Conservation (phyloP, 495 filamentous ascomycete genomes). For the Cudoniella acicularis region DNA sequence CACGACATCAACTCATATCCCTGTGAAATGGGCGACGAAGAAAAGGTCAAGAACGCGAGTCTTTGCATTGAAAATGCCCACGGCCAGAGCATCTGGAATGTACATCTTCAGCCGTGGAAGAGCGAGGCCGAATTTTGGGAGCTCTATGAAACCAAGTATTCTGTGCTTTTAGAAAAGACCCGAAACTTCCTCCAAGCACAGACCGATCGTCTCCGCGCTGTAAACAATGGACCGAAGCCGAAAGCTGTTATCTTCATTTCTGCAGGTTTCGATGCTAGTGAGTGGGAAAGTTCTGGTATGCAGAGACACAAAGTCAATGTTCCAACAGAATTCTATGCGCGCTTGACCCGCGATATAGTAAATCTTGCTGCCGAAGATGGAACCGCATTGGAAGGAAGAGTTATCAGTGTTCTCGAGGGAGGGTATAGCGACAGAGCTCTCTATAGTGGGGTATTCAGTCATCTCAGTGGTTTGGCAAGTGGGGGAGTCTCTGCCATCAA, state of each 20-base stretch:
- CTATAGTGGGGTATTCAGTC: slow-evolving; percentile 81
- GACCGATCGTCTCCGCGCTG: slow-evolving; percentile 51
- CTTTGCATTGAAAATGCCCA: slow-evolving; percentile 90
- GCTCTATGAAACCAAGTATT: slow-evolving; percentile 75
- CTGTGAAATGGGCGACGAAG: slow-evolving; percentile 82
- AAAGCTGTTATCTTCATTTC: slow-evolving; percentile 90
- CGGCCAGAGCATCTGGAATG: slow-evolving; percentile 90
- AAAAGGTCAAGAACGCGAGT: slow-evolving; percentile 88
- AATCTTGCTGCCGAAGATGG: slow-evolving; percentile 76
- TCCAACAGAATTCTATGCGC: slow-evolving; percentile 93
- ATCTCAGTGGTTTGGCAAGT: slow-evolving; percentile 72
- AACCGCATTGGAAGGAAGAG: slow-evolving; percentile 70
- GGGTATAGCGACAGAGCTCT: slow-evolving; percentile 92
- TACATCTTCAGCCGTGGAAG: slow-evolving; percentile 88
- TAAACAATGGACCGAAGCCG: slow-evolving; percentile 50
- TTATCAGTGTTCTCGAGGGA: slow-evolving; percentile 92
- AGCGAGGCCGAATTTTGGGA: slow-evolving; percentile 81
- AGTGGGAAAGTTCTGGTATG: slow-evolving; percentile 90
- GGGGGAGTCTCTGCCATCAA: slow-evolving; percentile 37
- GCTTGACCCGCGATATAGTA: slow-evolving; percentile 80
- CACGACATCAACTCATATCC: slow-evolving; percentile 98
- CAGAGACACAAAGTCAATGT: slow-evolving; percentile 93
- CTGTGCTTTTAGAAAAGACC: slow-evolving; percentile 71
- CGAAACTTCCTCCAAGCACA: slow-evolving; percentile 68
- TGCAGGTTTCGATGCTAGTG: slow-evolving; percentile 94